Percentiles rank a stretch among this genome's conserved stretches.
Evolutionary conservation across 306 rosid species (phyloP).

Genomic region (Malus sylvestris): DNA sequence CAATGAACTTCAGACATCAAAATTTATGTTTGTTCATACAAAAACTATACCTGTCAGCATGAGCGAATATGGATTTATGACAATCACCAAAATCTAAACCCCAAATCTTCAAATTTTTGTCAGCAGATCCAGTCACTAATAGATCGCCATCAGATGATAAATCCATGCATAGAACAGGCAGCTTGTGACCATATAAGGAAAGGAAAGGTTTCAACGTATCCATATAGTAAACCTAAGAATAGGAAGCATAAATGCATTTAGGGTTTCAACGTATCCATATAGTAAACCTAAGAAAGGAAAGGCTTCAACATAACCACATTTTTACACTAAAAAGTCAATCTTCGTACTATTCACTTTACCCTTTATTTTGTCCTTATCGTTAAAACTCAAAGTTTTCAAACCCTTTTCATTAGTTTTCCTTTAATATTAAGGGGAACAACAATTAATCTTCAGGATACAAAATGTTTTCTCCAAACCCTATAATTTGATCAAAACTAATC

Average conservation of each 20-base stretch:
- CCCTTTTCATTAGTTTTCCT: too few relatives aligned
- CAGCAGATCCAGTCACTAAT: constrained; percentile 90
- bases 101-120: constrained; percentile 94
- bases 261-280: too few relatives aligned
- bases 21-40: background rate
- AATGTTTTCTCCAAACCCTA: background rate
- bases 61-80: constrained; percentile 91
- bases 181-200: constrained; percentile 83
- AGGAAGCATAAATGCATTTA: constrained; percentile 6
- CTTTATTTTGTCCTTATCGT: too few relatives aligned
- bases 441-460: background rate
- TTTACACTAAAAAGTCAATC: too few relatives aligned
- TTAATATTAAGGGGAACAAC: background rate
- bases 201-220: constrained; percentile 78
- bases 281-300: too few relatives aligned
- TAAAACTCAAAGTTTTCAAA: too few relatives aligned
- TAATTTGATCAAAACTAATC: background rate
- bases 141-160: constrained; percentile 91
- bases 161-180: constrained; percentile 94
- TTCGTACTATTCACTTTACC: too few relatives aligned
- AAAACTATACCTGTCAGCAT: constrained; percentile 66
- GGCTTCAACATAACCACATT: too few relatives aligned
- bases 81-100: constrained; percentile 96
- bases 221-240: constrained; percentile 62
- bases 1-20: background rate